These are phyloP conservation scores for Phycomyces nitens DNA, from an alignment of 192 early-diverging fungal species.

Conservation along the genomic window DNA sequence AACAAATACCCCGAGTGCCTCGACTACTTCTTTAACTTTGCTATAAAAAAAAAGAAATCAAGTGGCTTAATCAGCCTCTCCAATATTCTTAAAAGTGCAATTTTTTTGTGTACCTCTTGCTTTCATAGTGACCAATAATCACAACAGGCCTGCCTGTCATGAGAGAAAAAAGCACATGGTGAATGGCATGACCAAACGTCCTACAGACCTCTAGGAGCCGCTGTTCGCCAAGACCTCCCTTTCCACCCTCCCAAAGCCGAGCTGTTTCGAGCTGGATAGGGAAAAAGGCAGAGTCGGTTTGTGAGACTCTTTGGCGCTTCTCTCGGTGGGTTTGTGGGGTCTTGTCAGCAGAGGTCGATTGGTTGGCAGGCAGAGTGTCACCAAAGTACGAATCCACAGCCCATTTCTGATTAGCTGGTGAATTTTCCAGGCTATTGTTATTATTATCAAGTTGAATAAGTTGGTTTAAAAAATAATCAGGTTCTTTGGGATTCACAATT, in stretches of 20 bases:
- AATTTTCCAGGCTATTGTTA: no score
- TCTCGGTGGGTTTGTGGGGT: no score
- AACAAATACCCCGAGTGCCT: conserved; percentile 31
- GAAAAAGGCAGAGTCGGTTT: background rate
- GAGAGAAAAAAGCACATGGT: conserved; percentile 33
- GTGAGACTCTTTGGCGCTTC: no score
- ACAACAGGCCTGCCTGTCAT: conserved; percentile 30
- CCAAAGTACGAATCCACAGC: no score
- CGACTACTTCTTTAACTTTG: conserved; percentile 20
- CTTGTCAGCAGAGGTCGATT: no score
- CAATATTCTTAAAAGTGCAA: no score
- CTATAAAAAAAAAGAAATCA: conserved; percentile 7
- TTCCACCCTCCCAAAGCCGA: conserved; percentile 12
- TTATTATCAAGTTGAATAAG: no score
- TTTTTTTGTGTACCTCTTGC: conserved; percentile 16
- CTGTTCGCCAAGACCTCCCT: background rate
- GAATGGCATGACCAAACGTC: conserved; percentile 19
- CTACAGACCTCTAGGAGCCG: background rate
- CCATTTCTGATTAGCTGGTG: no score
- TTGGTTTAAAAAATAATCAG: background rate
- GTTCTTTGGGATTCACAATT: background rate
- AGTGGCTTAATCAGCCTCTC: no score
- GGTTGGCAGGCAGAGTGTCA: no score
- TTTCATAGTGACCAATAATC: conserved; percentile 17
- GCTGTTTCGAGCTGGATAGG: background rate